Conservation (phyloP, 2,329 filamentous ascomycete genomes). For the Lachnellula hyalina region DNA sequence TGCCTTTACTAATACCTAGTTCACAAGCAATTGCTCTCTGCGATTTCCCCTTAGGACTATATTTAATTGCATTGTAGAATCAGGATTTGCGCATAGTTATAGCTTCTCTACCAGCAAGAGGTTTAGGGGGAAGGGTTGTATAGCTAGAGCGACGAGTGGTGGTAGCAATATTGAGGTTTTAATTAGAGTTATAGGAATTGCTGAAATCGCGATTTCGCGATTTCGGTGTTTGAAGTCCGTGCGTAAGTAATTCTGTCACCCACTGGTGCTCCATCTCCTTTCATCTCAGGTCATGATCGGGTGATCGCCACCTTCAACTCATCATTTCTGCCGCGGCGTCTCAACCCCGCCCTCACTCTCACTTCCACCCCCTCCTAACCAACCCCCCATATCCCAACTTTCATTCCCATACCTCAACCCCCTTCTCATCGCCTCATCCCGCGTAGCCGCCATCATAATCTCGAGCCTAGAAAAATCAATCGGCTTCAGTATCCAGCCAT, state of each 20-base stretch:
- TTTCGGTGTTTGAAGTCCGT: too few species aligned
- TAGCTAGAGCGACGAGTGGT: too few species aligned
- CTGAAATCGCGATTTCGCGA: too few species aligned
- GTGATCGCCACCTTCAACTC: too few species aligned
- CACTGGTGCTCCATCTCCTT: too few species aligned
- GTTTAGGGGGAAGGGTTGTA: too few species aligned
- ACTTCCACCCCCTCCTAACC: background rate
- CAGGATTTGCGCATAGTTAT: background rate
- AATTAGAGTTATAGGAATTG: too few species aligned
- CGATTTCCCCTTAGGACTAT: background rate
- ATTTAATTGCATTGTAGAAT: background rate
- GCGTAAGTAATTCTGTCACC: too few species aligned
- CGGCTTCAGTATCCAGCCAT: constrained; percentile 21
- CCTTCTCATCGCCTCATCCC: constrained; percentile 10
- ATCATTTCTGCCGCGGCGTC: too few species aligned
- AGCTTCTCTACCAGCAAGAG: constrained; percentile 5
- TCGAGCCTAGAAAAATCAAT: constrained; percentile 19
- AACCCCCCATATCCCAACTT: constrained; percentile 15
- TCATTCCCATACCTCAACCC: constrained; percentile 11
- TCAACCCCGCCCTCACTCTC: background rate
- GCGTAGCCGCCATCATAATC: constrained; percentile 13
- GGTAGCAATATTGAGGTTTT: too few species aligned
- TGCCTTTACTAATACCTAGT: background rate
- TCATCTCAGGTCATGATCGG: too few species aligned
- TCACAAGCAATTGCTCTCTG: too few species aligned